Base-by-base conservation (phyloP, 805 yeast genomes). In the Metschnikowia baotianmanensis region DNA sequence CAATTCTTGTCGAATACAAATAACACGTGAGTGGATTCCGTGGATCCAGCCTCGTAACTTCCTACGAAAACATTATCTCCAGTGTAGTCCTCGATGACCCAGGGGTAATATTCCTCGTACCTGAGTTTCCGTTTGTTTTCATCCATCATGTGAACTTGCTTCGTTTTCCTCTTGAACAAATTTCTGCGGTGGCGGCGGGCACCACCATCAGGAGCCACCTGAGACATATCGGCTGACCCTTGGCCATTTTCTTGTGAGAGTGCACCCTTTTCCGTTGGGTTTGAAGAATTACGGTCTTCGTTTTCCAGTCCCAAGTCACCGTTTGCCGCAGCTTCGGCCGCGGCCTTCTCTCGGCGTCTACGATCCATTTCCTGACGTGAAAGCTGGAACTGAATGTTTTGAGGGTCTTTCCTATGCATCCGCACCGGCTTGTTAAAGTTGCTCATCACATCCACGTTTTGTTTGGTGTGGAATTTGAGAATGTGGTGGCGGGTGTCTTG, bases 61-160 rank as follows among this genome's bases (percentile, higher is more conserved):
- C 98, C 96, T 15, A 90, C 97, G 85, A 87, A 93, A 0, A 95
- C 91, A 58, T 93, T 91, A 46, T 78, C 76, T 33, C 96, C 96
- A 56, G 89, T 96, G 61, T 86, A 91, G 65, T 93, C 99, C 66
- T 93, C 99, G 73, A 93, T 69, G 13, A 93, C 96, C 99, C 99
- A 93, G 0, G 99, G 99, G 55, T 86, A 91, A 61, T 83, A 87
- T 65, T 93, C 99, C 65, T 93, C 99, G 59, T 91, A 93, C 58
- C 98, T 74, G 47, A 93, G 69, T 57, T 80, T 83, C 47, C 91
- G 76, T 46, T 87, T 90, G 7, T 78, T 78, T 53, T 90, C 98
- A 56, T 88, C 88, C 59, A 87, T 79, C 20, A 83, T 77, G 51
- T 77, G 81, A 15, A 88, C 78, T 61, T 90, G 96, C 54, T 90